These are phyloP conservation scores for Deuterostichococcus epilithicus DNA, from an alignment of 139 green algal genomes.

Conservation along the genomic window DNA sequence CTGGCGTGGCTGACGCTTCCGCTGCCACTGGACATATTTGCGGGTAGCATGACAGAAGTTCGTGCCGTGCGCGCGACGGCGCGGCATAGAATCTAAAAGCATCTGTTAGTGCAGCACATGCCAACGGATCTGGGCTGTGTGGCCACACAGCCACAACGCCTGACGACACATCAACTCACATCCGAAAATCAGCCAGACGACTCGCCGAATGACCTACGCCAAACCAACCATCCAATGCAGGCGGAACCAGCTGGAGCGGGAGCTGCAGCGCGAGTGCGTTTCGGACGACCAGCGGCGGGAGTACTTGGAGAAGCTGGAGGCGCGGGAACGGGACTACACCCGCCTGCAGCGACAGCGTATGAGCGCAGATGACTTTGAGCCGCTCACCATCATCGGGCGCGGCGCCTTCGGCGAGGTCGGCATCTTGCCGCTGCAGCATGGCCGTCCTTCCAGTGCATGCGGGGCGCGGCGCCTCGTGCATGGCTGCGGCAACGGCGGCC, in stretches of 20 bases:
- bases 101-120: background rate
- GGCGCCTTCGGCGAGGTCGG: slow-evolving; percentile 94
- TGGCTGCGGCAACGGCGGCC: too few species aligned
- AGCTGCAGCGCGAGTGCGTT: slow-evolving; percentile 59
- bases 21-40: background rate
- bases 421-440: too few species aligned
- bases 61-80: background rate
- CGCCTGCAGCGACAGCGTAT: slow-evolving; percentile 81
- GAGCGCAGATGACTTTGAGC: slow-evolving; percentile 88
- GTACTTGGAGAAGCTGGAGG: slow-evolving; percentile 65
- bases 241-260: slow-evolving; percentile 62
- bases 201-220: too few species aligned
- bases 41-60: background rate
- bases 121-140: too few species aligned
- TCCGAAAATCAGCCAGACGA: too few species aligned
- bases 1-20: background rate
- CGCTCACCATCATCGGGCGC: slow-evolving; percentile 91
- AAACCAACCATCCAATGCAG: slow-evolving; percentile 39
- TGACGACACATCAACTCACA: too few species aligned
- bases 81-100: background rate
- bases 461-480: too few species aligned
- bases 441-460: too few species aligned
- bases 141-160: too few species aligned
- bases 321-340: slow-evolving; percentile 72
- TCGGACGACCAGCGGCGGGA: slow-evolving; percentile 48